These are phyloP conservation scores for Brassica incana DNA, from an alignment of 345 rosid species.

Conservation along the genomic window DNA sequence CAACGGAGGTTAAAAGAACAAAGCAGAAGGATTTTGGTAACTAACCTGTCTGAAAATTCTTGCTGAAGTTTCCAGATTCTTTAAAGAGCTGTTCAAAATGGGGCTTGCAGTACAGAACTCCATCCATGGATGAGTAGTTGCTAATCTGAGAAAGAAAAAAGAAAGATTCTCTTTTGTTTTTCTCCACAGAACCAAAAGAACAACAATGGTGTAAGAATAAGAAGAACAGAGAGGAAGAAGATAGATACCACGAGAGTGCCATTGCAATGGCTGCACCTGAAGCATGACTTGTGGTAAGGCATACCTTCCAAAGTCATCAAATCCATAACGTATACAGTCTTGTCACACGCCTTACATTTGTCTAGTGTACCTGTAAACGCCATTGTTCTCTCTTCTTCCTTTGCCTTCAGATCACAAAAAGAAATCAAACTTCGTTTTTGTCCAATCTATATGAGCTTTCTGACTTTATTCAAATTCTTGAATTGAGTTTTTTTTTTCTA, in stretches of 20 bases:
- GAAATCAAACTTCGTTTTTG: neutral
- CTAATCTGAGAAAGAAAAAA: conserved; percentile 55
- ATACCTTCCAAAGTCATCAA: conserved; percentile 81
- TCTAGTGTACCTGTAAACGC: conserved; percentile 87
- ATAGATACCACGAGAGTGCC: conserved; percentile 75
- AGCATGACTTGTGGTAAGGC: conserved; percentile 90
- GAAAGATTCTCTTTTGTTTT: neutral
- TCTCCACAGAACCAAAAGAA: neutral
- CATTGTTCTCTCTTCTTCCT: conserved; percentile 39
- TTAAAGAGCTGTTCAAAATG: conserved; percentile 96
- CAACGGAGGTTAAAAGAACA: neutral
- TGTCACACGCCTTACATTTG: conserved; percentile 95
- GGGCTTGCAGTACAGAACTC: conserved; percentile 85
- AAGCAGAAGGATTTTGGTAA: neutral
- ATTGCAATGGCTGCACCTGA: conserved; percentile 94
- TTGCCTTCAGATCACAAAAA: conserved; percentile 3
- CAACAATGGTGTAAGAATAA: conserved; percentile 16
- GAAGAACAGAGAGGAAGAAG: conserved; percentile 33
- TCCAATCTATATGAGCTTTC: neutral
- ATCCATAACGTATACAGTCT: conserved; percentile 84
- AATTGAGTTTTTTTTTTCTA: conserved; percentile 5
- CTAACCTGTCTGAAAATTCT: conserved; percentile 75
- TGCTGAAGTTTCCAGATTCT: conserved; percentile 96
- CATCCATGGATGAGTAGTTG: conserved; percentile 98
- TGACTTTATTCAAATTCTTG: conserved; percentile 9